Evolutionary conservation across 176 grass and related monocot genomes (phyloP), one percentile per base, ranked within the genome.

Genomic region (Themeda triandra): DNA sequence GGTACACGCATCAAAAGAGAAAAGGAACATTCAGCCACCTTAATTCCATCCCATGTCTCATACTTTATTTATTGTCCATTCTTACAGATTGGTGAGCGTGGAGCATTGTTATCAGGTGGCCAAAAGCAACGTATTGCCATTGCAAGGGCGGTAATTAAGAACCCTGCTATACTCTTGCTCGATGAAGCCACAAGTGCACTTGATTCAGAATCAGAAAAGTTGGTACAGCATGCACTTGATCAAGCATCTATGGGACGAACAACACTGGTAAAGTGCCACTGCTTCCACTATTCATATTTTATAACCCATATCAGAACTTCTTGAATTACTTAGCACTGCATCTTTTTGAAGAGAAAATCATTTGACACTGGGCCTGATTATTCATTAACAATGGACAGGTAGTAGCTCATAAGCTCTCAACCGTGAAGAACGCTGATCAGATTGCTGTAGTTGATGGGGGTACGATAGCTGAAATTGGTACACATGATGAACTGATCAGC

Each of bases 231-330:
- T 84, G 89, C 96, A 23, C 93, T 99, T 58, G 93, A 99, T 81
- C 96, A 99, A 96, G 96, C 96, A 65, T 95, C 96, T 64, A 94
- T 99, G 96, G 96, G 96, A 80, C 91, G 96, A 92, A 98, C 96
- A 69, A 98, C 96, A 70, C 78, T 98, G 89, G 93, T 98, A 95
- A 70, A 33, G 32, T 25, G 11, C 1, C 23, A 39, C 62, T 24
- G 56, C 37, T 33, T 66, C 30, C 19, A 46, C 63, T 82, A 29
- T 76, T 63, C 56, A 60, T 73, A 66, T 8, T 75, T 80, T 49
- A 69, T 12, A 74, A 39, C 24, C 33, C 53, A 48, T 19, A 66
- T 46, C 66, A 74, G 0, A 73, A 30, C 12, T 83, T 86, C 2
- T 39, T 13, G 0, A 69, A 69, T 49, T 67, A 28, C 39, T 60